Conservation (phyloP, 768 basidiomycete species). For the Leccinum variicolor region DNA sequence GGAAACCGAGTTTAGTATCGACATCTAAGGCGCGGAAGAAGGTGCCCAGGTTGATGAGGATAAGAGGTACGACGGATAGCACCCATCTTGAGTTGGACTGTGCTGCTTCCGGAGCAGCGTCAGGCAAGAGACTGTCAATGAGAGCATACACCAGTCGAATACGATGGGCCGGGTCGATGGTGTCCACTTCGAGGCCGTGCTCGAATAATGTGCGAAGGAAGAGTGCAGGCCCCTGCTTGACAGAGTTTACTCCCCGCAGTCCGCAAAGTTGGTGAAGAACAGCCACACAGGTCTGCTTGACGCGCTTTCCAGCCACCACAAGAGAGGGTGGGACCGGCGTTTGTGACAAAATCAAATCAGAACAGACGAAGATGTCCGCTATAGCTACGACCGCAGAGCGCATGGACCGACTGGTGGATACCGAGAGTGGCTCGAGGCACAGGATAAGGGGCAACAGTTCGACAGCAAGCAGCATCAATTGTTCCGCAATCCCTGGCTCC, state of each 20-base stretch:
- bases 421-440: constrained; percentile 44
- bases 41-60: constrained; percentile 48
- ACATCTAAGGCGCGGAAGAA: constrained; percentile 60
- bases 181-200: constrained; percentile 36
- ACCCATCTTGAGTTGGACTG: constrained; percentile 47
- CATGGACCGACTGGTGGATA: constrained; percentile 49
- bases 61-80: constrained; percentile 50
- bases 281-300: constrained; percentile 51
- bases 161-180: constrained; percentile 56
- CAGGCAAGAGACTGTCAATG: constrained; percentile 55
- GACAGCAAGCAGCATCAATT: constrained; percentile 51
- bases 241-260: constrained; percentile 28
- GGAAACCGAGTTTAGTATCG: constrained; percentile 49
- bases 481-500: constrained; percentile 43
- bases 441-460: constrained; percentile 53
- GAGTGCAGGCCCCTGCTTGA: constrained; percentile 43
- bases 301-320: constrained; percentile 31
- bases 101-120: constrained; percentile 13
- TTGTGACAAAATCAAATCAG: constrained; percentile 42
- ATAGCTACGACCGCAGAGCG: constrained; percentile 42
- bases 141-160: constrained; percentile 54
- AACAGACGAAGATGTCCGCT: constrained; percentile 55
- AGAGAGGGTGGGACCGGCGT: constrained; percentile 32
- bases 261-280: constrained; percentile 40
- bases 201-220: constrained; percentile 58